Evolutionary conservation across 257 asterid species (phyloP).

Genomic region (Rhazya stricta): DNA sequence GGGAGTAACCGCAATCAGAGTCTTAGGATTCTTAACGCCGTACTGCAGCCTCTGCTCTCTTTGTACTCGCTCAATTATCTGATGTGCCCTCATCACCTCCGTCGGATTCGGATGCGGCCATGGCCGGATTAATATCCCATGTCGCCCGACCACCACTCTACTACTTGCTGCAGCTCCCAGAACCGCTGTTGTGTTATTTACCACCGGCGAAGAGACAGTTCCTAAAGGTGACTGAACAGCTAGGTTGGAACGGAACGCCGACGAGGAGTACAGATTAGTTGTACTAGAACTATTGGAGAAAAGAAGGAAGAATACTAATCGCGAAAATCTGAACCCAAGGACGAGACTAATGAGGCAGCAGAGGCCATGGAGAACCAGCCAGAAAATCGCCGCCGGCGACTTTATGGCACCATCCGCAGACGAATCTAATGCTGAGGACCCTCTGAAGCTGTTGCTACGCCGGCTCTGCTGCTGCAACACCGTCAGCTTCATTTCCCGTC

Average conservation of each 20-base stretch:
- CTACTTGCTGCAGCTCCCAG: slow-evolving; percentile 35
- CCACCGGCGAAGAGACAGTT: slow-evolving; percentile 18
- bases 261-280: slow-evolving; percentile 35
- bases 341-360: slow-evolving; percentile 87
- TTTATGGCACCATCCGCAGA: slow-evolving; percentile 56
- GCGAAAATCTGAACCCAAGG: slow-evolving; percentile 90
- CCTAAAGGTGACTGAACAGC: slow-evolving; percentile 18
- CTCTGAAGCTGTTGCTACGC: slow-evolving; percentile 76
- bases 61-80: slow-evolving; percentile 83
- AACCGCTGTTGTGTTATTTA: slow-evolving; percentile 28
- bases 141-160: slow-evolving; percentile 92
- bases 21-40: slow-evolving; percentile 73
- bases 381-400: slow-evolving; percentile 71
- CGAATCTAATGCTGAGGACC: slow-evolving; percentile 55
- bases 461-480: slow-evolving; percentile 84
- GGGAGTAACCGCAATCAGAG: slow-evolving; percentile 76
- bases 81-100: slow-evolving; percentile 90
- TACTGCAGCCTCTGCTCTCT: slow-evolving; percentile 77
- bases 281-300: slow-evolving; percentile 42
- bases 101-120: slow-evolving; percentile 99
- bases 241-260: slow-evolving; percentile 18
- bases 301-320: slow-evolving; percentile 69
- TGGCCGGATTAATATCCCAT: slow-evolving; percentile 85
- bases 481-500: slow-evolving; percentile 69
- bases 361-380: slow-evolving; percentile 68